phyloP scores from a whole-genome alignment of 78 protist species.

The slime mould (Dictyostelium discoideum) region dicty_2.7 NC_007091.3:3442501-3443000 shows the following conservation, averaged over 20 bases:
- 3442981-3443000: conserved; percentile 78
- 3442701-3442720: conserved; percentile 59
- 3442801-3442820: conserved; percentile 84
- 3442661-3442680: conserved; percentile 69
- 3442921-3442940: conserved; percentile 65
- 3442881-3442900: conserved; percentile 81
- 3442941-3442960: conserved; percentile 61
- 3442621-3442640: conserved; percentile 26
- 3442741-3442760: conserved; percentile 85
- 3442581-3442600: conserved; percentile 77
- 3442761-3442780: conserved; percentile 84
- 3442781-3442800: conserved; percentile 55
- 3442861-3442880: conserved; percentile 85
- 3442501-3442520: conserved; percentile 83
- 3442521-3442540: conserved; percentile 57
- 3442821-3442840: conserved; percentile 85
- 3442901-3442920: conserved; percentile 86
- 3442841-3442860: conserved; percentile 81
- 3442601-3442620: conserved; percentile 77
- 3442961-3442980: conserved; percentile 80
- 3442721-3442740: conserved; percentile 85
- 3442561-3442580: conserved; percentile 74
- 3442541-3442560: conserved; percentile 79
- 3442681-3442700: conserved; percentile 56
- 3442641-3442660: conserved; percentile 68